These are phyloP conservation scores for Alliaria petiolata DNA, from an alignment of 345 rosid genomes.

Conservation along the genomic window DNA sequence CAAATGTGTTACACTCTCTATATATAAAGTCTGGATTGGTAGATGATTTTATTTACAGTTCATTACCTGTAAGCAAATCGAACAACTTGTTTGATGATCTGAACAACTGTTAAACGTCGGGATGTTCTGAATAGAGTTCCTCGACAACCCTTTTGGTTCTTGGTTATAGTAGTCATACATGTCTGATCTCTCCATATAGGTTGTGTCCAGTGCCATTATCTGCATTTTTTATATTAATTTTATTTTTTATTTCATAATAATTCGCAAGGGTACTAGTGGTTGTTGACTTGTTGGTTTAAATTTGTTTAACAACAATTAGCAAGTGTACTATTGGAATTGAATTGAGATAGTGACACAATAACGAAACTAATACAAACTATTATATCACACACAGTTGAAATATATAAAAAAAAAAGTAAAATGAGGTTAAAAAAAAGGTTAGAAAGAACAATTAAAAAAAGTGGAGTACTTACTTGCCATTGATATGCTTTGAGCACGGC, in stretches of 20 bases:
- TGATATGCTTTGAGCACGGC: constrained; percentile 84
- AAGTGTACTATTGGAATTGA: background rate
- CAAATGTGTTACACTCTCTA: no score
- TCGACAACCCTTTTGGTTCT: constrained; percentile 42
- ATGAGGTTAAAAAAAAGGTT: background rate
- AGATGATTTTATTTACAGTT: background rate
- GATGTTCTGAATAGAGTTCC: constrained; percentile 37
- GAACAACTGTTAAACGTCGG: constrained; percentile 32
- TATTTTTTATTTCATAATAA: background rate
- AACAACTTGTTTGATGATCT: constrained; percentile 36
- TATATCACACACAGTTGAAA: background rate
- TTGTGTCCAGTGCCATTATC: constrained; percentile 51
- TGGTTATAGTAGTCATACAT: constrained; percentile 48
- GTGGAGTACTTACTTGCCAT: constrained; percentile 64
- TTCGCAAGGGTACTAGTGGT: no score
- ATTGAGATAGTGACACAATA: background rate
- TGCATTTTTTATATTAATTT: constrained; percentile 14
- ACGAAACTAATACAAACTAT: background rate
- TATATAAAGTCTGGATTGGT: no score
- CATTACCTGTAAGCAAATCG: constrained; percentile 74
- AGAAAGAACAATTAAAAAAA: background rate
- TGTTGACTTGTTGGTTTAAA: no score
- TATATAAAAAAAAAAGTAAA: background rate
- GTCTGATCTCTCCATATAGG: constrained; percentile 52
- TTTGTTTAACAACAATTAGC: background rate